Evolutionary conservation across 192 early-diverging fungal species (phyloP).

Genomic region (Coemansia sp.): DNA sequence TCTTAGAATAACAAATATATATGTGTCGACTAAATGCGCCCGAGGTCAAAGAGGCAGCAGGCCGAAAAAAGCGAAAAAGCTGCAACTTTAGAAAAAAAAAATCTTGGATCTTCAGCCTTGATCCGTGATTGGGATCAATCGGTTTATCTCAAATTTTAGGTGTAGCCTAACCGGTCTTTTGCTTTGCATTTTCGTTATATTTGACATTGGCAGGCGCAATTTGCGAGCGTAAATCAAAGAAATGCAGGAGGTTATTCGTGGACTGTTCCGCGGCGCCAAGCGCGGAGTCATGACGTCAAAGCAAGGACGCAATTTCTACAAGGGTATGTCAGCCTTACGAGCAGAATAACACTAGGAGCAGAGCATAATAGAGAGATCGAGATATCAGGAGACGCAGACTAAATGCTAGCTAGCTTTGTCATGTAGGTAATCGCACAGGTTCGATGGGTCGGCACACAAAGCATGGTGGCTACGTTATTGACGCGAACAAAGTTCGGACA

Average conservation of each 20-base stretch:
- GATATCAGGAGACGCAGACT: neutral
- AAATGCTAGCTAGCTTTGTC: neutral
- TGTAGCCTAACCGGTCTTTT: neutral
- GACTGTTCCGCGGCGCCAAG: slow-evolving; percentile 52
- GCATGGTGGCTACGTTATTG: slow-evolving; percentile 47
- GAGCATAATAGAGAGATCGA: neutral
- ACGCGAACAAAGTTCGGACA: slow-evolving; percentile 49
- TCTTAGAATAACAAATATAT: neutral
- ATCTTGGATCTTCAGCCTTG: neutral
- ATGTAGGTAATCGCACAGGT: slow-evolving; percentile 48
- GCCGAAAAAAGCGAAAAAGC: neutral
- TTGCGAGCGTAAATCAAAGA: neutral
- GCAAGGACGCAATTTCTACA: slow-evolving; percentile 55
- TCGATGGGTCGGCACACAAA: slow-evolving; percentile 57
- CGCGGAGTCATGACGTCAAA: slow-evolving; percentile 56
- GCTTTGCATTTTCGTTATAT: neutral
- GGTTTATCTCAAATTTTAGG: neutral
- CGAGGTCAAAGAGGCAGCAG: neutral
- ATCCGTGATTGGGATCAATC: neutral
- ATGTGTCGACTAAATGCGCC: neutral
- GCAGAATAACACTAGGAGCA: neutral
- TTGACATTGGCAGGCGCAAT: neutral
- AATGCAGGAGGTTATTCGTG: slow-evolving; percentile 55
- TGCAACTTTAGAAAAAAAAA: neutral
- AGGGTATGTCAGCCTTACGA: slow-evolving; percentile 18